Percentiles rank a stretch among this genome's conserved stretches.
phyloP scores from a whole-genome alignment of 352 stramenopile genomes.

The Pythium phragmiticola region DNA sequence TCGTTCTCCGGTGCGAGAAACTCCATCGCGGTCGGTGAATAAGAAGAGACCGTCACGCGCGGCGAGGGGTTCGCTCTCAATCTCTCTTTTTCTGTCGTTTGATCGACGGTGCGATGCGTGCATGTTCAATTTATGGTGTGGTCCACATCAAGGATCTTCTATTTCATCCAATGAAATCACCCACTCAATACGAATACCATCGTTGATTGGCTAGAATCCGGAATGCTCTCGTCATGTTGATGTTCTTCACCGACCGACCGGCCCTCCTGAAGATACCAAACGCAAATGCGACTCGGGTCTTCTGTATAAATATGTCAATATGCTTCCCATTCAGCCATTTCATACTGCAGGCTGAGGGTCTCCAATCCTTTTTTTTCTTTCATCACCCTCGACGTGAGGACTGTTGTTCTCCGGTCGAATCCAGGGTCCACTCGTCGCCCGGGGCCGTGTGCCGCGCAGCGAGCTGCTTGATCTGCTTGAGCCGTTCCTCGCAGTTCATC shows the following conservation, averaged over 20 bases:
- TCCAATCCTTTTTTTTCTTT: neutral
- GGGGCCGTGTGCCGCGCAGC: conserved; percentile 48
- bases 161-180: conserved; percentile 26
- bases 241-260: conserved; percentile 19
- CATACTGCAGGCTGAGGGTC: neutral
- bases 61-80: conserved; percentile 10
- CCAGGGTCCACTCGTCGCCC: conserved; percentile 46
- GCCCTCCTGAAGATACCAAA: neutral
- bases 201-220: conserved; percentile 19
- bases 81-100: conserved; percentile 1
- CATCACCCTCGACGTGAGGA: neutral
- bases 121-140: conserved; percentile 29
- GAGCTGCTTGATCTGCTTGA: conserved; percentile 89
- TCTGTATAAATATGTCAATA: neutral
- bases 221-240: conserved; percentile 19
- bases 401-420: neutral
- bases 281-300: neutral
- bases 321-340: neutral
- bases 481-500: conserved; percentile 76
- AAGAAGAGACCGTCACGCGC: neutral
- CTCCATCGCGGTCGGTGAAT: conserved; percentile 48
- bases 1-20: conserved; percentile 92
- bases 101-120: neutral
- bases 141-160: conserved; percentile 11
- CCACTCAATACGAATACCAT: neutral